phyloP scores from a whole-genome alignment of 2,329 filamentous ascomycete species.

The Akanthomyces lecanii region DNA sequence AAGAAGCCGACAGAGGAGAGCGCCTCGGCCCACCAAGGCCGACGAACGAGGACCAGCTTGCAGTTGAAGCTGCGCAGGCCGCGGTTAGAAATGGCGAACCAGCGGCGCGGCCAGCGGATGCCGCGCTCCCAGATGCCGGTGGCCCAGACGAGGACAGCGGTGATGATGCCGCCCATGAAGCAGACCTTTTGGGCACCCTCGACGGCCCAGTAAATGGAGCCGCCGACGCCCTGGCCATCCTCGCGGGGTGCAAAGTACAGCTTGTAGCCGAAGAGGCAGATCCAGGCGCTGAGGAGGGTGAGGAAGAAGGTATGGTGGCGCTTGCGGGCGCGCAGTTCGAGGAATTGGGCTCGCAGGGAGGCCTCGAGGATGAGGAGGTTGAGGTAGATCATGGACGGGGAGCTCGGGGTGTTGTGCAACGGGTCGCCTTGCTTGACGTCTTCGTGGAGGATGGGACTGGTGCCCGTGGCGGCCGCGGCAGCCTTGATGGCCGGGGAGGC shows the following conservation, averaged over 20 bases:
- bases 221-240: slow-evolving; percentile 85
- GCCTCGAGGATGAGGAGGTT: slow-evolving; percentile 97
- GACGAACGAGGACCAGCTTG: slow-evolving; percentile 86
- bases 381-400: slow-evolving; percentile 93
- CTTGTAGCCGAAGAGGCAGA: slow-evolving; percentile 78
- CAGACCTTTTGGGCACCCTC: slow-evolving; percentile 88
- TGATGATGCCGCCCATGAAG: slow-evolving; percentile 86
- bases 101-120: slow-evolving; percentile 87
- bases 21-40: slow-evolving; percentile 76
- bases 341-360: slow-evolving; percentile 86
- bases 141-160: slow-evolving; percentile 81
- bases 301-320: slow-evolving; percentile 94
- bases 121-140: slow-evolving; percentile 96
- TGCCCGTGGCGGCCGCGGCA: slow-evolving; percentile 25
- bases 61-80: slow-evolving; percentile 90
- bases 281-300: slow-evolving; percentile 73
- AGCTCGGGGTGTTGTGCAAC: slow-evolving; percentile 76
- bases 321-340: slow-evolving; percentile 80
- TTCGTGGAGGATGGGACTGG: slow-evolving; percentile 41
- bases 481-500: slow-evolving; percentile 21
- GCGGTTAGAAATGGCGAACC: slow-evolving; percentile 84
- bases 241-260: slow-evolving; percentile 94
- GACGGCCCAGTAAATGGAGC: slow-evolving; percentile 93
- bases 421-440: slow-evolving; percentile 59
- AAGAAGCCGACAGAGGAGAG: slow-evolving; percentile 71